Evolutionary conservation across 2,329 filamentous ascomycete genomes (phyloP), one percentile per base, ranked within the genome.

Genomic region (Talaromyces funiculosus): DNA sequence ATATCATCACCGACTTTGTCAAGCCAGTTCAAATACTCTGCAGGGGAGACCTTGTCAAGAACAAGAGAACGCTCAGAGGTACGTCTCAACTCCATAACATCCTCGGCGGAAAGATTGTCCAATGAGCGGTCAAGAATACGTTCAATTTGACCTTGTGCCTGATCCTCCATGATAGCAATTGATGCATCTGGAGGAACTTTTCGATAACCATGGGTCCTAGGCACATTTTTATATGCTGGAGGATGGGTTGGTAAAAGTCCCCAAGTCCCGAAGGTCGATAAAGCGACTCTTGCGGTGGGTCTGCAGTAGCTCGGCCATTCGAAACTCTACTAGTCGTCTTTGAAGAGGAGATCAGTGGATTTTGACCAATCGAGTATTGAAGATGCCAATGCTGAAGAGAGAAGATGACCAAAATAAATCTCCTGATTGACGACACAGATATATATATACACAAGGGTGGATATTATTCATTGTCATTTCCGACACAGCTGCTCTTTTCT

Each of bases 401-500:
- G n/a, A 40, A 59, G 47, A 31, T 31, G 29, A 31, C 3, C 29
- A 5, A 31, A 31, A 31, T 7, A 9, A 1, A 31, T 31, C 29
- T 31, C 6, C 29, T 31, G 29, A 31, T 31, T 31, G 29, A 31
- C 6, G 9, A 31, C 6, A 31, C 81, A 4, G 80, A 59, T 45
- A 53, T 59, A 35, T 26, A 37, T 43, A 59, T 35, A 40, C 16
- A 40, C 18, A 40, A 42, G 31, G 56, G 45, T 51, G 53, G 20
- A n/a, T 42, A 45, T 45, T 45, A 37, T 54, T 59, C 47, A 59
- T 59, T 53, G 37, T 59, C 37, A 59, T 45, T 31, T 59, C 24
- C 37, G 18, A 45, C 45, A 59, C 33, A 43, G 4, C 45, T 53
- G 33, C 16, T 33, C 35, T 42, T 53, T 53, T 53, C 0, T 37